Evolutionary conservation across 768 basidiomycete species (phyloP), one percentile per base, ranked within the genome.

Genomic region (Calocera viscosa): DNA sequence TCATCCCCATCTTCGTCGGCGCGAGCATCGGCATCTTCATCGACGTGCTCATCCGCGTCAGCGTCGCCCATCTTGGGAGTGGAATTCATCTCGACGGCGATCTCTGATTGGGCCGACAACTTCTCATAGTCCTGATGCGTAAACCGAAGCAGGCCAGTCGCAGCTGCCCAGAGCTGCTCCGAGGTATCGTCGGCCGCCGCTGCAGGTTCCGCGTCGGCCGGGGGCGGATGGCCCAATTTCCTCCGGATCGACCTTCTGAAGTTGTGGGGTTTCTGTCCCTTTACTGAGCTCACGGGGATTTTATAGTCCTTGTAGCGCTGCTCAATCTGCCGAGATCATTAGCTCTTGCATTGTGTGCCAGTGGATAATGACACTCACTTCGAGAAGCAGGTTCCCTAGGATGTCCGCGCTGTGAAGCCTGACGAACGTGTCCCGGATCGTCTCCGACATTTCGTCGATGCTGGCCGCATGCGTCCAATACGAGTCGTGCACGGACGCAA

Each of bases 401-500:
- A 98, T 84, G 74, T 94, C 87, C 8, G 90, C 88, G 19, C 88
- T 88, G 76, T 99, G 95, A 17, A 98, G 81, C 0, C 88, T 85
- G 67, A 98, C 89, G 76, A 99, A 99, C 0, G 91, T 92, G 49
- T 94, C 89, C 32, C 95, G 88, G 72, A 98, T 95, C 71, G 90
- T 81, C 60, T 80, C 81, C 0, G 91, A 90, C 93, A 98, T 95
- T 64, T 84, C 78, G 76, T 96, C 91, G 65, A 97, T 88, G 70
- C 82, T 83, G 49, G 79, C 83, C 0, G 96, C 89, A 73, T 99
- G 96, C 2, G 95, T 97, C 96, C 96, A 99, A 77, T 97, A 99
- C 0, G 96, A 98, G 74, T 99, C 96, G 74, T 99, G 96, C 12
- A 99, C 96, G 0, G 93, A 90, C 0, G 95, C 94, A 75, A 97